Evolutionary conservation across 2,329 filamentous ascomycete genomes (phyloP).

Genomic region (Teratosphaeria nubilosa): DNA sequence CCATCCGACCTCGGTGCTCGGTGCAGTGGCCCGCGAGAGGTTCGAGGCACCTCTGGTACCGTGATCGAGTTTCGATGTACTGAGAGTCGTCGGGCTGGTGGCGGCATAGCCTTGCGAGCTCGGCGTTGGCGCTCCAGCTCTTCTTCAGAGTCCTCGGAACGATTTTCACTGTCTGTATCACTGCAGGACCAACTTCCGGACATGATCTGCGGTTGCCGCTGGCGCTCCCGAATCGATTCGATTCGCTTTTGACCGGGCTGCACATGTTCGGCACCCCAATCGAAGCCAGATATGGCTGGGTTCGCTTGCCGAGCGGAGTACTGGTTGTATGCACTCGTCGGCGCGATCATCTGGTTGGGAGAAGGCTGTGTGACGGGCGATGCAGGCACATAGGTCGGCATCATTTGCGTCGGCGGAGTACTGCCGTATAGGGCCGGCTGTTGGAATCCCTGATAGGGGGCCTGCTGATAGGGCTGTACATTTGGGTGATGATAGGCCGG

Average conservation of each 20-base stretch:
- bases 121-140: constrained; percentile 5
- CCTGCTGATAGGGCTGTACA: constrained; percentile 1
- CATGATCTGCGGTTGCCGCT: constrained; percentile 1
- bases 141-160: constrained; percentile 1
- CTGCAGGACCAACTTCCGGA: constrained; percentile 1
- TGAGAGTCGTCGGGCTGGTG: constrained; percentile 10
- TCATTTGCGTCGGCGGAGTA: constrained; percentile 15
- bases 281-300: constrained; percentile 9
- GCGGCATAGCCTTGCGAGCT: constrained; percentile 7
- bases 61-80: constrained; percentile 5
- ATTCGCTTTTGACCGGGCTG: background rate
- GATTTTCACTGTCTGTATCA: constrained; percentile 2
- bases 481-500: constrained; percentile 6
- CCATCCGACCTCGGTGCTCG: constrained; percentile 12
- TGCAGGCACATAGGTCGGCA: constrained; percentile 13
- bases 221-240: constrained; percentile 2
- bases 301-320: constrained; percentile 18
- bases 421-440: background rate
- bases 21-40: constrained; percentile 2
- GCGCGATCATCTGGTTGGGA: constrained; percentile 9
- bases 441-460: constrained; percentile 2
- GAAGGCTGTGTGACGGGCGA: constrained; percentile 10
- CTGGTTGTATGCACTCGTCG: constrained; percentile 9
- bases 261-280: background rate
- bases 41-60: constrained; percentile 1